Evolutionary conservation across 306 rosid species (phyloP).

Genomic region (barrel medic (Medicago truncatula)): DNA sequence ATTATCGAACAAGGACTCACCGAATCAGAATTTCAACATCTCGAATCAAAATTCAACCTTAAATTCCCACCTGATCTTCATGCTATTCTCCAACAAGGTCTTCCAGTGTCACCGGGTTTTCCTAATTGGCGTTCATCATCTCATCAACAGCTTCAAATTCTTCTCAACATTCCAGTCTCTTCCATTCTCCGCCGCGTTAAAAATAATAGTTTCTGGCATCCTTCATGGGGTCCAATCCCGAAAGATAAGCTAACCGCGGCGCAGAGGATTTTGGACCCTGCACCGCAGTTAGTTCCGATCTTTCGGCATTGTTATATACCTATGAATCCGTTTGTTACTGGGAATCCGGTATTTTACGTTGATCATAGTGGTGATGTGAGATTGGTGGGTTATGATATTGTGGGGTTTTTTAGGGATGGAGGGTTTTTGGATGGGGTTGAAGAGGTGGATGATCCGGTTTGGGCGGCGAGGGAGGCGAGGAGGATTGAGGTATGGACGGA

Average conservation of each 20-base stretch:
- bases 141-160: conserved; percentile 63
- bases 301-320: conserved; percentile 68
- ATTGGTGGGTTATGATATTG: conserved; percentile 56
- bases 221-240: conserved; percentile 65
- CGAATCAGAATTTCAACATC: conserved; percentile 56
- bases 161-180: conserved; percentile 62
- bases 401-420: conserved; percentile 59
- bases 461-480: conserved; percentile 72
- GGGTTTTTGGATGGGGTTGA: conserved; percentile 42
- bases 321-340: conserved; percentile 54
- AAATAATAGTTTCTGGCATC: conserved; percentile 57
- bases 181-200: conserved; percentile 62
- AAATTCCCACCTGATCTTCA: conserved; percentile 88
- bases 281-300: conserved; percentile 70
- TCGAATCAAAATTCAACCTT: conserved; percentile 63
- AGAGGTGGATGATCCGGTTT: conserved; percentile 51
- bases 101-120: conserved; percentile 69
- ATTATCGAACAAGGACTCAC: conserved; percentile 63
- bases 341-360: conserved; percentile 71
- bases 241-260: conserved; percentile 31
- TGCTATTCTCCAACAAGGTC: conserved; percentile 72
- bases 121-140: conserved; percentile 93
- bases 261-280: conserved; percentile 39
- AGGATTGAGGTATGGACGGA: conserved; percentile 73
- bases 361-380: conserved; percentile 55